These are phyloP conservation scores for Dalechampia spathulata DNA, from an alignment of 441 rosid genomes.

Conservation along the genomic window DNA sequence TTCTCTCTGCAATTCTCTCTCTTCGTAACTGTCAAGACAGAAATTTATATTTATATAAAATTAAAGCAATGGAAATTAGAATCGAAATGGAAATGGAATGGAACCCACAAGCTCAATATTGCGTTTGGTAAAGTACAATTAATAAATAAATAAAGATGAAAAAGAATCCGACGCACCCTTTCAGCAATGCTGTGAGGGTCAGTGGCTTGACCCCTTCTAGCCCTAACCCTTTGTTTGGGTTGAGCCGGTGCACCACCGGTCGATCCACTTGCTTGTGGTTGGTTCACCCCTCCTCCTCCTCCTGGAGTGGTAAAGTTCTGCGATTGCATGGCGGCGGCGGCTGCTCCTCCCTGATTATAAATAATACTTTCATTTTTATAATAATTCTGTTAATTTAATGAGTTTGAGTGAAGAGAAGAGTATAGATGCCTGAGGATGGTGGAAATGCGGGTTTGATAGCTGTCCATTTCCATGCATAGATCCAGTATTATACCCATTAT, in stretches of 20 bases:
- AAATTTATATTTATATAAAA: too few species aligned
- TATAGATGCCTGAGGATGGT: slow-evolving; percentile 41
- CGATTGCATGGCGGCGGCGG: too few species aligned
- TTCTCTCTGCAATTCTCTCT: slow-evolving; percentile 93
- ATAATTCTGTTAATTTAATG: too few species aligned
- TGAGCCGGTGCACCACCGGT: slow-evolving; percentile 39
- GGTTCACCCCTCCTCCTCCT: slow-evolving; percentile 21
- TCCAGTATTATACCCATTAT: slow-evolving; percentile 51
- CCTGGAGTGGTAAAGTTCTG: slow-evolving; percentile 28
- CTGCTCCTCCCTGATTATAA: slow-evolving; percentile 19
- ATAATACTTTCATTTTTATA: too few species aligned
- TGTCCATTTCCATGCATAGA: slow-evolving; percentile 41
- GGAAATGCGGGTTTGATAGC: slow-evolving; percentile 30
- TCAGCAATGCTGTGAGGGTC: slow-evolving; percentile 97
- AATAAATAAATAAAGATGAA: background rate
- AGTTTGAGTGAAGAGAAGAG: background rate
- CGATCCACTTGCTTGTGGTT: slow-evolving; percentile 46
- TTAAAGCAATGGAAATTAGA: background rate
- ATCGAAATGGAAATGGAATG: background rate
- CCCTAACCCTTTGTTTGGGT: slow-evolving; percentile 72
- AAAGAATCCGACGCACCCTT: slow-evolving; percentile 32
- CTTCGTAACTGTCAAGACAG: slow-evolving; percentile 59
- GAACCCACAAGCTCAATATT: background rate
- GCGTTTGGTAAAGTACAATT: slow-evolving; percentile 2
- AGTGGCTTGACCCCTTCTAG: slow-evolving; percentile 94